These are phyloP conservation scores for Starmerella vitae DNA, from an alignment of 805 yeast genomes.

Conservation along the genomic window DNA sequence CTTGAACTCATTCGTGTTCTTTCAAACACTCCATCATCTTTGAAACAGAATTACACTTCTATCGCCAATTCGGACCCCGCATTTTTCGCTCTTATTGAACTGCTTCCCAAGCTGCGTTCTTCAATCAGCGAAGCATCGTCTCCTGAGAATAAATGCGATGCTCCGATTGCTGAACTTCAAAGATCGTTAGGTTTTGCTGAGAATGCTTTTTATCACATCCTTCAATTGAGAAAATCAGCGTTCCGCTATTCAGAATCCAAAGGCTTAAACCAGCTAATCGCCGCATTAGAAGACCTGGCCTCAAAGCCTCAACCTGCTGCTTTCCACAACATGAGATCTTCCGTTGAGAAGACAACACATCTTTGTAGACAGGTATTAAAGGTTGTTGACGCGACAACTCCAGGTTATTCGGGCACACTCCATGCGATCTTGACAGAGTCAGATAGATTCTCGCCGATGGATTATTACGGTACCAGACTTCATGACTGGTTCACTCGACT, in stretches of 20 bases:
- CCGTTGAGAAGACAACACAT: neutral
- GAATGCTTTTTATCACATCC: constrained; percentile 46
- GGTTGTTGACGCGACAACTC: neutral
- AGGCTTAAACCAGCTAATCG: neutral
- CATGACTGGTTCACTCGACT: neutral
- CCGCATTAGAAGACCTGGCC: neutral
- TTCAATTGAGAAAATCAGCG: constrained; percentile 25
- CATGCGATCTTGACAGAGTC: neutral
- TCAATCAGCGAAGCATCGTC: constrained; percentile 37
- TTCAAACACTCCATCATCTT: constrained; percentile 38
- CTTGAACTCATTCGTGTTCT: constrained; percentile 50
- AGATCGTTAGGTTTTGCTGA: constrained; percentile 68
- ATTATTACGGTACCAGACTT: neutral
- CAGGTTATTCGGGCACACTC: neutral
- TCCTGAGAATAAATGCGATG: constrained; percentile 40
- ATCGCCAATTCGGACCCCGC: constrained; percentile 34
- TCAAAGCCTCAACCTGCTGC: neutral
- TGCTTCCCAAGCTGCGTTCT: constrained; percentile 65
- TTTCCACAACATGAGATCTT: neutral
- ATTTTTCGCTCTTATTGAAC: constrained; percentile 60
- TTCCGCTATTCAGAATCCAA: neutral
- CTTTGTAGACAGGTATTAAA: neutral
- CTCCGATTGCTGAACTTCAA: constrained; percentile 59
- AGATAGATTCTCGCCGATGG: neutral
- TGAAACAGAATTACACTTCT: constrained; percentile 12